Evolutionary conservation across 2,329 filamentous ascomycete species (phyloP), one percentile per base, ranked within the genome.

Genomic region (Xylaria sp.): DNA sequence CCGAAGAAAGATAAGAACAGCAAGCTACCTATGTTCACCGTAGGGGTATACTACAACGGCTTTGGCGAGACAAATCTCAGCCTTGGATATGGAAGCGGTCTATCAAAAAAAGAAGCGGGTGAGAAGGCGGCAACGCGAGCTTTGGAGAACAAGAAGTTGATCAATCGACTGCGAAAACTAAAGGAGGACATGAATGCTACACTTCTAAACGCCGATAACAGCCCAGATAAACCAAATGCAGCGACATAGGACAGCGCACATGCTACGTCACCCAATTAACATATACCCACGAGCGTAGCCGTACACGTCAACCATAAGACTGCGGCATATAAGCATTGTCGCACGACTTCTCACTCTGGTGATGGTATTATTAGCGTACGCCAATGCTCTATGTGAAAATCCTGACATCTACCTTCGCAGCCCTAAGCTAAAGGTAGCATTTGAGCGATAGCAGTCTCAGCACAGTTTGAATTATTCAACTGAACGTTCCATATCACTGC

Each of bases 71-170:
- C 84, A 39, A 82, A 87, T 58, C 86, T 88, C 76, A 81, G 87
- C 66, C 80, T 94, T 6, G 92, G 89, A 0, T 84, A 83, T 54
- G 92, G 91, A 0, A 87, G 85, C 39, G 92, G 87, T 1, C 80
- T 88, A 71, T 88, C 86, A 64, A 94, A 94, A 81, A 88, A 87
- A 66, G 90, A 93, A 66, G 92, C 92, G 0, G 90, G 90, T 0
- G 82, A 87, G 15, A 89, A 87, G 72, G 92, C 92, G 1, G 92
- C 92, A 0, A 80, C 82, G 51, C 82, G 84, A 73, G 91, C 90
- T 0, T 75, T 94, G 77, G 82, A 85, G 51, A 90, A 93, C 76
- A 90, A 89, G 78, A 91, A 90, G 75, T 73, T 92, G 72, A 87
- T 90, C 57, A 84, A 84, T 70, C 76, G 79, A 28, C 86, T 85